Evolutionary conservation across 139 green algal species (phyloP).

Genomic region (Chlamydomonas incerta): DNA sequence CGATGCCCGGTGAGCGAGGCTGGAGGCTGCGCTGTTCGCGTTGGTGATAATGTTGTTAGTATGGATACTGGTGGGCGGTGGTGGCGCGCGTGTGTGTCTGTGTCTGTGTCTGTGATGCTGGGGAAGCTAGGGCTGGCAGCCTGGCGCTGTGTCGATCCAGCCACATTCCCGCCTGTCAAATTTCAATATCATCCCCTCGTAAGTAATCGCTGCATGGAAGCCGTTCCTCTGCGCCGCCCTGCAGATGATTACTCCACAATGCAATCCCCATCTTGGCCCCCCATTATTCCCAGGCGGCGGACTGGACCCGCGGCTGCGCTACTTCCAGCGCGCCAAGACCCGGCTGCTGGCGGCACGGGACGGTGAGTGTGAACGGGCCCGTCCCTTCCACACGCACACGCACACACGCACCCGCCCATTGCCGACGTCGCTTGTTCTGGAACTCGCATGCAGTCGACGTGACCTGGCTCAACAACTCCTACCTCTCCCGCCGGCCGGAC

Average conservation of each 20-base stretch:
- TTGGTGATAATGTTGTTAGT: too few species aligned
- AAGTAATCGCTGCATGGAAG: neutral
- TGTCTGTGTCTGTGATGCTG: too few species aligned
- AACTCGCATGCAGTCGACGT: slow-evolving; percentile 3
- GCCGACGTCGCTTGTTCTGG: too few species aligned
- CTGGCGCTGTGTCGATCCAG: too few species aligned
- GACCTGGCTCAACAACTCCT: slow-evolving; percentile 28
- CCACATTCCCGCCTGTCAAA: too few species aligned
- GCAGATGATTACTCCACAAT: neutral
- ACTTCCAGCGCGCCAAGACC: neutral
- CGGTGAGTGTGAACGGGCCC: neutral
- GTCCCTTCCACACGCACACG: too few species aligned
- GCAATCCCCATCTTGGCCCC: neutral
- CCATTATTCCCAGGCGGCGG: neutral
- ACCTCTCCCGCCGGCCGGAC: neutral
- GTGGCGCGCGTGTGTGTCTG: too few species aligned
- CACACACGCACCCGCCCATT: too few species aligned
- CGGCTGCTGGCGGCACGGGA: slow-evolving; percentile 1
- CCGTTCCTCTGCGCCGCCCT: too few species aligned
- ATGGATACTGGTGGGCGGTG: too few species aligned
- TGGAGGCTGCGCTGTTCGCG: neutral
- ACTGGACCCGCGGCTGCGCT: slow-evolving; percentile 7
- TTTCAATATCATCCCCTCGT: too few species aligned
- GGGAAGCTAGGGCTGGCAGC: too few species aligned
- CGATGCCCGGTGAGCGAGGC: neutral